phyloP scores from a whole-genome alignment of 1,139 yeast species.

The Scheffersomyces insectosa region DNA sequence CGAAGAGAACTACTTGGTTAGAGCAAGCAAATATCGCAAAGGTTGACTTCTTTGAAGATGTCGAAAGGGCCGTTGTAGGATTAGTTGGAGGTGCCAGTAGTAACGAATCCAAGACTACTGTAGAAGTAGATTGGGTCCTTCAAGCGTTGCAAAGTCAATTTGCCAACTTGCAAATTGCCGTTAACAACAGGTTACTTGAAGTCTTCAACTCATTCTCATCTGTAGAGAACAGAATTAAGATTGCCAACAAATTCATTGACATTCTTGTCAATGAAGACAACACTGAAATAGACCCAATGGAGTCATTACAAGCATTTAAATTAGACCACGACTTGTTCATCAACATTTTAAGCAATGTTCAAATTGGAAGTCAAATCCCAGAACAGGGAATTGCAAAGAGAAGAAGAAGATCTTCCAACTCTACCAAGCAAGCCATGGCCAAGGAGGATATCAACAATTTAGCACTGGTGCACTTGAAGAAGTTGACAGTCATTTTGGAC shows the following conservation, averaged over 20 bases:
- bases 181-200: conserved; percentile 51
- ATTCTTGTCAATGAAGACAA: conserved; percentile 40
- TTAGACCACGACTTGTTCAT: conserved; percentile 50
- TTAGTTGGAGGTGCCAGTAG: conserved; percentile 47
- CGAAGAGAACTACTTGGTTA: conserved; percentile 44
- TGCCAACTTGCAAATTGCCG: conserved; percentile 52
- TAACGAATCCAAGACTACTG: conserved; percentile 50
- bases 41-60: conserved; percentile 45
- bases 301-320: conserved; percentile 48
- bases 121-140: conserved; percentile 63
- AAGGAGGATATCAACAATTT: conserved; percentile 66
- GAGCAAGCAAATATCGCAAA: conserved; percentile 47
- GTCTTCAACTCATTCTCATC: conserved; percentile 57
- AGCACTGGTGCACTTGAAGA: conserved; percentile 78
- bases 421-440: conserved; percentile 73
- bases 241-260: conserved; percentile 65
- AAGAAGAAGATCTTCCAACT: conserved; percentile 78
- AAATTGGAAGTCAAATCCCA: conserved; percentile 44
- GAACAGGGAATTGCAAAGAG: conserved; percentile 61
- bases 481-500: conserved; percentile 78
- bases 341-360: conserved; percentile 50
- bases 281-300: conserved; percentile 54
- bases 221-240: conserved; percentile 54
- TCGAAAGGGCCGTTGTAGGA: conserved; percentile 57
- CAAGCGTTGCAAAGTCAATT: conserved; percentile 45